Evolutionary conservation across 176 grass and related monocot genomes (phyloP).

Genomic region (Oryza nivara): DNA sequence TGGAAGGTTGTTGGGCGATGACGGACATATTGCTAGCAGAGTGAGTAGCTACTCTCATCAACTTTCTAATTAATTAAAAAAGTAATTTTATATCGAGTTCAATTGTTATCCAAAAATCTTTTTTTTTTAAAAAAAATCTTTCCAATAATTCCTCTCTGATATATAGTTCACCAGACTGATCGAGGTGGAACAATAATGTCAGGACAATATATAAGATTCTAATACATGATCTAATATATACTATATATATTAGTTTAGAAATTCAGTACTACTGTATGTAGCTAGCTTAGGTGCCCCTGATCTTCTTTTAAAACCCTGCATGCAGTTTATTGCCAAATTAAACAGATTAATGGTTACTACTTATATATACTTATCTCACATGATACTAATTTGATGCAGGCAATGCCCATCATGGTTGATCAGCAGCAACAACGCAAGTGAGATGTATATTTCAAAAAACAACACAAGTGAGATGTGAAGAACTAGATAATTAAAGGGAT

Average conservation of each 20-base stretch:
- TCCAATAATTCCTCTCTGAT: background rate
- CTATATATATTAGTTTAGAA: too few relatives aligned
- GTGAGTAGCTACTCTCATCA: constrained; percentile 53
- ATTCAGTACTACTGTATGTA: background rate
- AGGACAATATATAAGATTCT: too few relatives aligned
- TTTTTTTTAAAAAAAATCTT: background rate
- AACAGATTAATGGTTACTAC: background rate
- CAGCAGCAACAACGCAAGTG: constrained; percentile 31
- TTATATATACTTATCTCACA: background rate
- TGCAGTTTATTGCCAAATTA: background rate
- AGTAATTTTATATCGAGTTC: background rate
- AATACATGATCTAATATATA: background rate
- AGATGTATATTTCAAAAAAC: background rate
- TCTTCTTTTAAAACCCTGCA: background rate
- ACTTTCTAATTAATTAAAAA: background rate
- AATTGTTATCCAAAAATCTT: background rate
- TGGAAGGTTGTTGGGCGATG: constrained; percentile 53
- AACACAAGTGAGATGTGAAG: constrained; percentile 36
- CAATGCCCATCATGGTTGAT: constrained; percentile 57
- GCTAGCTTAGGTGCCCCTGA: background rate
- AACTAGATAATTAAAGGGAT: background rate
- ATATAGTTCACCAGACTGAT: background rate
- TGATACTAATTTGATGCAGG: constrained; percentile 42
- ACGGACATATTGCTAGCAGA: constrained; percentile 66
- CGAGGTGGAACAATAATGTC: background rate